Conservation (phyloP, 257 asterid species). For the Cinchona pubescens region DNA sequence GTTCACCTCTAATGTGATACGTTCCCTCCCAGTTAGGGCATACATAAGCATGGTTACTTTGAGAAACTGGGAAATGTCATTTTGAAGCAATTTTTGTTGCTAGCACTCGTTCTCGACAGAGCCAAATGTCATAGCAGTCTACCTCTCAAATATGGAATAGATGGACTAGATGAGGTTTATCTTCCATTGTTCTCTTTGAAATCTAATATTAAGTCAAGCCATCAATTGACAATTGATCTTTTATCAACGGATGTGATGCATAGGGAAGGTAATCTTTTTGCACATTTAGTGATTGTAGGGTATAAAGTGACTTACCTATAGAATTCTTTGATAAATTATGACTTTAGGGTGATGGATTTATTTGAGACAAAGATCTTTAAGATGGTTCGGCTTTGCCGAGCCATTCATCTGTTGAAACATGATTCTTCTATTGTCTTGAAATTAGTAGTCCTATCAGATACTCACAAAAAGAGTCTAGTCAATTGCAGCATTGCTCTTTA, state of each 20-base stretch:
- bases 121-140: slow-evolving; percentile 76
- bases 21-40: slow-evolving; percentile 38
- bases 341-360: slow-evolving; percentile 63
- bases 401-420: slow-evolving; percentile 63
- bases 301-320: slow-evolving; percentile 75
- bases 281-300: slow-evolving; percentile 85
- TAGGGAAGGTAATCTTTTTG: slow-evolving; percentile 89
- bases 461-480: slow-evolving; percentile 61
- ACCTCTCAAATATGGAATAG: slow-evolving; percentile 91
- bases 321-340: slow-evolving; percentile 71
- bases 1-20: slow-evolving; percentile 3
- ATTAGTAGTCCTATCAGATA: slow-evolving; percentile 79
- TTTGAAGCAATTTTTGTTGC: slow-evolving; percentile 85
- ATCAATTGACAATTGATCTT: slow-evolving; percentile 71
- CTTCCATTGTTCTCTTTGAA: slow-evolving; percentile 67
- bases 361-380: slow-evolving; percentile 73
- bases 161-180: slow-evolving; percentile 95
- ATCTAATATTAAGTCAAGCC: slow-evolving; percentile 74
- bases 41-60: slow-evolving; percentile 91
- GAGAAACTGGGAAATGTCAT: slow-evolving; percentile 85
- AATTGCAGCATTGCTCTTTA: slow-evolving; percentile 83
- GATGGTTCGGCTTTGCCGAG: slow-evolving; percentile 90
- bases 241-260: slow-evolving; percentile 92
- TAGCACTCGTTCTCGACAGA: slow-evolving; percentile 74
- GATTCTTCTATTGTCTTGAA: slow-evolving; percentile 85